Base-by-base conservation (phyloP, 2,329 filamentous ascomycete species). In the Alternaria sp. region DNA sequence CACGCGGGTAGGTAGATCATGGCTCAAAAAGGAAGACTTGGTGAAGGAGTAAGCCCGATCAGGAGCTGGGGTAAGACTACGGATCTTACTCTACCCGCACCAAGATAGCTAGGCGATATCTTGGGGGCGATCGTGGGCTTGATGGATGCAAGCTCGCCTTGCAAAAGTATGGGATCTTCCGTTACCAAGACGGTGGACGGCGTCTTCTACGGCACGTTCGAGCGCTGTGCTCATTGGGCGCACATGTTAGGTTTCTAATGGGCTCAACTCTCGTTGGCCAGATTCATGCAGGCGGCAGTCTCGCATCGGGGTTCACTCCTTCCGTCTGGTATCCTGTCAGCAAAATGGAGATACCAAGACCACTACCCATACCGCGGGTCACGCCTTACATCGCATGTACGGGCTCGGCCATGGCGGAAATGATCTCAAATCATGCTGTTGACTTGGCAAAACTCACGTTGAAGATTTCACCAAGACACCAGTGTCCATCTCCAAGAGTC, bases 51-150 rank as follows among this genome's bases (percentile, higher is more conserved):
- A 67, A 30, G 8, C 57, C 56, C 32, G 36, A 26, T 47, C 25
- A 40, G 52, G 46, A 47, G 12, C 32, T 44, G 13, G 59, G 17
- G 49, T 46, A 63, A 47, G 63, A 25, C 53, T 70, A 67, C 72
- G 73, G 72, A 71, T 65, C 57, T 43, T 44, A 28, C 21, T 49
- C 53, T 50, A 66, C 66, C 73, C 73, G 72, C 57, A 68, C 65
- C 59, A 70, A 67, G 63, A 51, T 28, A 58, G 66, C 72, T 76
- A 65, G 73, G 72, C 72, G 71, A 74, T 76, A 71, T 66, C 70
- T 72, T 73, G 68, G 67, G 60, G 61, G 57, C 59, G 67, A 68
- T 71, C 65, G 61, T 60, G 23, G 46, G 61, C 55, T 32, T 61
- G 45, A 61, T 23, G 40, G 15, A 59, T 57, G 23, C 54, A 61